phyloP scores from a whole-genome alignment of 2,329 filamentous ascomycete genomes.

The Cladophialophora chaetospira region DNA sequence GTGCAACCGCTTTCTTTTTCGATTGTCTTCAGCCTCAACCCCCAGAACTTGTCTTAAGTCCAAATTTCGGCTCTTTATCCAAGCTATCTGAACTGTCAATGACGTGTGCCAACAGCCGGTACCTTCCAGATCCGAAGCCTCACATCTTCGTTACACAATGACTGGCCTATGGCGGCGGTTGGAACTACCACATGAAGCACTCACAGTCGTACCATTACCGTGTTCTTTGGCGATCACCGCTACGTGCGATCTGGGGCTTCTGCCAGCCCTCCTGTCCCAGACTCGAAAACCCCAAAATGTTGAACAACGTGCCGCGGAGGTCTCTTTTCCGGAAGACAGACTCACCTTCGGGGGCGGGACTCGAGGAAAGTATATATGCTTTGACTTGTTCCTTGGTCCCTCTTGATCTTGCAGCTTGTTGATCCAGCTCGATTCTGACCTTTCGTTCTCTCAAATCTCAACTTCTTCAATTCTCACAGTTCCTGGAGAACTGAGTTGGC shows the following conservation, averaged over 20 bases:
- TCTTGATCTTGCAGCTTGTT: conserved; percentile 6
- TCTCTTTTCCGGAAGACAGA: neutral
- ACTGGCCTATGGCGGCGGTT: neutral
- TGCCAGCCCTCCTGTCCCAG: neutral
- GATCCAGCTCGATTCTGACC: conserved; percentile 10
- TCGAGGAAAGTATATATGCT: neutral
- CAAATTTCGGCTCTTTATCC: neutral
- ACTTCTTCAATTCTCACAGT: conserved; percentile 14
- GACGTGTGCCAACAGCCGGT: conserved; percentile 3
- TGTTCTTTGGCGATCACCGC: neutral
- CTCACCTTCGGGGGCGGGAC: neutral
- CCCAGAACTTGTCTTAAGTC: neutral
- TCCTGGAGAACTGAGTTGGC: conserved; percentile 25
- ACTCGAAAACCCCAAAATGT: neutral
- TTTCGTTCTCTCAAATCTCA: neutral
- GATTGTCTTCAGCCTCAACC: neutral
- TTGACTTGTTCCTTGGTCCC: neutral
- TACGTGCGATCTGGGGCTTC: neutral
- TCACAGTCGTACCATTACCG: neutral
- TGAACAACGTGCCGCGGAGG: neutral
- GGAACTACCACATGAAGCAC: neutral
- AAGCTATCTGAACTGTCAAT: neutral
- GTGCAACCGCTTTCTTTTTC: neutral
- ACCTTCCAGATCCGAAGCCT: conserved; percentile 1
- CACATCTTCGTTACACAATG: neutral